A percentile compares a stretch with the other conserved stretches of the same genome.
Evolutionary conservation across 495 filamentous ascomycete genomes (phyloP).

Genomic region (Penicillium cinerascens): DNA sequence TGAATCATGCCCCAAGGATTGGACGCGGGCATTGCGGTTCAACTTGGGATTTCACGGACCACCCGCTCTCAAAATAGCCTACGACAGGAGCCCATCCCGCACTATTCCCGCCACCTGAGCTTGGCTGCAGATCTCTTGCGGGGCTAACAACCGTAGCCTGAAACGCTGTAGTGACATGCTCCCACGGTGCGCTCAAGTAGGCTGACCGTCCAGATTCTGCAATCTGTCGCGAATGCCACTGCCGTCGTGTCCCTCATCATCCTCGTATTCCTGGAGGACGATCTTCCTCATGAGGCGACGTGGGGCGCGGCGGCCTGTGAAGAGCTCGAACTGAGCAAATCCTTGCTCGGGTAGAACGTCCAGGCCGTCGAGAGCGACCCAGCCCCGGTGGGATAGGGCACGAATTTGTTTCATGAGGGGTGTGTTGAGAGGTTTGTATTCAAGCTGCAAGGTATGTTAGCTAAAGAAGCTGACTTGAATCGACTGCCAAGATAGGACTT

Average conservation of each 20-base stretch:
- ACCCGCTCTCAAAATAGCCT: background rate
- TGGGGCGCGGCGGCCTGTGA: constrained; percentile 72
- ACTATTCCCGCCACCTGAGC: background rate
- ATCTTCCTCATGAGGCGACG: constrained; percentile 60
- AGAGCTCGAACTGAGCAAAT: constrained; percentile 76
- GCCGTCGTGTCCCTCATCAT: constrained; percentile 37
- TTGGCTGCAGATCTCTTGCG: constrained; percentile 9
- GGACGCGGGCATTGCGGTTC: background rate
- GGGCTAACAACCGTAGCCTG: constrained; percentile 4
- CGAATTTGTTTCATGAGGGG: constrained; percentile 65
- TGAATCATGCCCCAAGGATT: background rate
- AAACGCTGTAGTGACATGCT: background rate
- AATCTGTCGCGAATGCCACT: constrained; percentile 31
- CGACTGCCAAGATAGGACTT: too few relatives aligned
- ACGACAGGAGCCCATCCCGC: background rate
- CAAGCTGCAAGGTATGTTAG: constrained; percentile 43
- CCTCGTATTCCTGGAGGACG: constrained; percentile 38
- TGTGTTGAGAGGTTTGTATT: constrained; percentile 69
- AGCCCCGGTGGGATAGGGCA: constrained; percentile 54
- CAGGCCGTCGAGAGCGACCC: constrained; percentile 72
- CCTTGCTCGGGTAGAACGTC: constrained; percentile 77
- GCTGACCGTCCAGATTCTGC: constrained; percentile 38
- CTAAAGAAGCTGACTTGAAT: too few relatives aligned
- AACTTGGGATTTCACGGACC: background rate
- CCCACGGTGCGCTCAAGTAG: constrained; percentile 20